Conservation (phyloP, 1,284 basidiomycete species). For the Phylloboletellus chloephorus region DNA sequence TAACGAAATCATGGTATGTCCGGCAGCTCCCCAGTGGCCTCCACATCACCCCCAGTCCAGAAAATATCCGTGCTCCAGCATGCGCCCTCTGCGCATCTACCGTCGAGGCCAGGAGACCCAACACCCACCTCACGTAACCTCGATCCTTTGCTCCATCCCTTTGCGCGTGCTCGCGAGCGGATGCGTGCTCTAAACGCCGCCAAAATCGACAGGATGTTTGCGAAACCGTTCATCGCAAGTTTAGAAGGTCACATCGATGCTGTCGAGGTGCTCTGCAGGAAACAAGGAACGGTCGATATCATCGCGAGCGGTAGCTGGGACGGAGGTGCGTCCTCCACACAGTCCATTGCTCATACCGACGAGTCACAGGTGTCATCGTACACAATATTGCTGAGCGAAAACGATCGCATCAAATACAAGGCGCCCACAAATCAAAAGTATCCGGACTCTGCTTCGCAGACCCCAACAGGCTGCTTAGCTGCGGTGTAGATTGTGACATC, state of each 20-base stretch:
- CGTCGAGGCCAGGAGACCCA: conserved; percentile 69
- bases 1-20: conserved; percentile 30
- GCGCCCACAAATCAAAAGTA: conserved; percentile 91
- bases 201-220: conserved; percentile 96
- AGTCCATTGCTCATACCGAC: background rate
- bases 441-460: conserved; percentile 77
- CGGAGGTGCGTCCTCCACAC: conserved; percentile 55
- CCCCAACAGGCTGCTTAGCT: conserved; percentile 74
- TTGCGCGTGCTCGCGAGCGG: conserved; percentile 88
- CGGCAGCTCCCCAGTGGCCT: background rate
- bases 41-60: conserved; percentile 35
- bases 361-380: conserved; percentile 70
- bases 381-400: conserved; percentile 78
- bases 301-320: conserved; percentile 96
- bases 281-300: conserved; percentile 71
- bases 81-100: conserved; percentile 71
- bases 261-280: conserved; percentile 83
- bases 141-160: conserved; percentile 91
- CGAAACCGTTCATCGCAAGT: conserved; percentile 90
- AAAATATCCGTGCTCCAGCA: conserved; percentile 89
- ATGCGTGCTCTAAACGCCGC: conserved; percentile 91
- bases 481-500: conserved; percentile 86
- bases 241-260: conserved; percentile 95
- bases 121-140: conserved; percentile 89
- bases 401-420: conserved; percentile 63